Evolutionary conservation across 1,284 basidiomycete species (phyloP).

Genomic region (Sanguinoderma infundibulare): DNA sequence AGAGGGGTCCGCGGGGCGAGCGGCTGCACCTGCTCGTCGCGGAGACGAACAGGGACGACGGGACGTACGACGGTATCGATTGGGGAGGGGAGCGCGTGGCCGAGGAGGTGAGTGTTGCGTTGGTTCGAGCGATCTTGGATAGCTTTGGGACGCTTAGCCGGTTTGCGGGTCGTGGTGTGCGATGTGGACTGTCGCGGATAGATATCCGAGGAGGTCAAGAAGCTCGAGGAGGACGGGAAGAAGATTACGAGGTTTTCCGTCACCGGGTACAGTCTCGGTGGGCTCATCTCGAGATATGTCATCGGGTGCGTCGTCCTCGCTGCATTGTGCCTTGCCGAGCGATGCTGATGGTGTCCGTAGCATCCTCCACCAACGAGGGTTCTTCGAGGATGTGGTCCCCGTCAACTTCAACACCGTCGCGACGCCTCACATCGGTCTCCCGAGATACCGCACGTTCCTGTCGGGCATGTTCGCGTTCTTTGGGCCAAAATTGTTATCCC

Average conservation of each 20-base stretch:
- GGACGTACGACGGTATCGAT: constrained; percentile 70
- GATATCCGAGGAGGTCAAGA: constrained; percentile 56
- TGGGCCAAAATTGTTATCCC: constrained; percentile 77
- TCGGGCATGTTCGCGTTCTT: constrained; percentile 62
- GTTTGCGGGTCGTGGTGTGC: not conserved
- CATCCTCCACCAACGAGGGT: constrained; percentile 68
- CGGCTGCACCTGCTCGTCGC: constrained; percentile 48
- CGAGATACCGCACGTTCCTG: constrained; percentile 61
- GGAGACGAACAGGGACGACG: constrained; percentile 52
- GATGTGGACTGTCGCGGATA: constrained; percentile 28
- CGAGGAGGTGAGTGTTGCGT: constrained; percentile 55
- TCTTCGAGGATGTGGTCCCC: constrained; percentile 71
- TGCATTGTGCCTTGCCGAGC: not conserved
- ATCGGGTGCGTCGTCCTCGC: constrained; percentile 55
- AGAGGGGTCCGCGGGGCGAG: constrained; percentile 33
- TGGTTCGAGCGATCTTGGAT: not conserved
- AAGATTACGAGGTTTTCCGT: constrained; percentile 71
- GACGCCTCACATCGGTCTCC: constrained; percentile 80
- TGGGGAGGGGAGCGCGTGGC: constrained; percentile 67
- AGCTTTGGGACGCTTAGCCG: not conserved
- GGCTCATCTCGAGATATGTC: constrained; percentile 78
- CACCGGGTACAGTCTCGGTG: constrained; percentile 83
- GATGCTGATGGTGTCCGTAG: constrained; percentile 31
- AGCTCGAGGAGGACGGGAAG: constrained; percentile 55
- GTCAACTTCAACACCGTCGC: constrained; percentile 85